Evolutionary conservation across 2,329 filamentous ascomycete species (phyloP).

Genomic region (Mycosphaerelloides madeirae): DNA sequence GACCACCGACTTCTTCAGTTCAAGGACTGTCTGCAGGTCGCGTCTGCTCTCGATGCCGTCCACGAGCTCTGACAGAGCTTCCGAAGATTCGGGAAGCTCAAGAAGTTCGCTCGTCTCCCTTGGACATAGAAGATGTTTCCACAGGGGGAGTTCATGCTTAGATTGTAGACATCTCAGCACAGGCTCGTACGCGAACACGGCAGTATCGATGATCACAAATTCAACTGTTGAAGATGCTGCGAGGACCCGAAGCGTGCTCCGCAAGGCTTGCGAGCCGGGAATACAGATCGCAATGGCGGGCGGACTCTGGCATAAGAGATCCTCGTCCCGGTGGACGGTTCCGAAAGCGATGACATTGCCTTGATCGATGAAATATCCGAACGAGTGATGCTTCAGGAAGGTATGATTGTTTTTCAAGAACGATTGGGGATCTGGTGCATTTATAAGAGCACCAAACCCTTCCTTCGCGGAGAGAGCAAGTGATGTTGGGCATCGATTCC

Average conservation of each 20-base stretch:
- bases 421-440: too few relatives aligned
- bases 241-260: too few relatives aligned
- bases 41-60: too few relatives aligned
- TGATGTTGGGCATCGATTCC: conserved; percentile 2
- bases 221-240: too few relatives aligned
- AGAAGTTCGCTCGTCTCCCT: conserved; percentile 17
- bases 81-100: too few relatives aligned
- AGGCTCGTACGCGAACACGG: conserved; percentile 66
- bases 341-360: conserved; percentile 57
- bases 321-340: conserved; percentile 50
- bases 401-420: conserved; percentile 46
- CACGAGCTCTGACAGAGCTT: too few relatives aligned
- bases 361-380: conserved; percentile 56
- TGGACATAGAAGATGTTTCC: conserved; percentile 48
- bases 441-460: conserved; percentile 4
- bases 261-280: conserved; percentile 43
- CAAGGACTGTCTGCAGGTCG: conserved; percentile 29
- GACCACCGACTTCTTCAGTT: conserved; percentile 31
- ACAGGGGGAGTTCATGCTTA: conserved; percentile 53
- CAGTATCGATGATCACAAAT: conserved; percentile 59
- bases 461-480: conserved; percentile 3
- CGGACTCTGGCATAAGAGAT: conserved; percentile 40
- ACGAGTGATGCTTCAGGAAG: conserved; percentile 55
- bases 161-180: conserved; percentile 57
- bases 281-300: conserved; percentile 53